A percentile compares a stretch with the other conserved stretches of the same genome.
Conservation (phyloP, 495 filamentous ascomycete species). For the Delitschia confertaspora region DNA sequence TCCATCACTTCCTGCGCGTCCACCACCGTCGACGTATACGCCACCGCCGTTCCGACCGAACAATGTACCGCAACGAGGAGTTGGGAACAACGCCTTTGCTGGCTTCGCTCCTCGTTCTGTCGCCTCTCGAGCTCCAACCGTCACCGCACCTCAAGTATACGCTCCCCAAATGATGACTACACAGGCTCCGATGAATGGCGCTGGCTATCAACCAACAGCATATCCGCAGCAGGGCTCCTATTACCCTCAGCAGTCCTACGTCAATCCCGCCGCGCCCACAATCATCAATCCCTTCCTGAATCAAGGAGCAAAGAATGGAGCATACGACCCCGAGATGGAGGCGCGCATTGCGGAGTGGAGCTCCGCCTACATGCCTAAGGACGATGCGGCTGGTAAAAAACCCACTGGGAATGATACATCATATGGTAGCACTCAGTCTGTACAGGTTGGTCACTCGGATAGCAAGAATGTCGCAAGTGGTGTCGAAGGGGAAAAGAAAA, state of each 20-base stretch:
- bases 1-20: conserved; percentile 74
- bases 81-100: conserved; percentile 39
- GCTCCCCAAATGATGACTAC: conserved; percentile 5
- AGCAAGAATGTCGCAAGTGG: conserved; percentile 25
- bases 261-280: conserved; percentile 40
- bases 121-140: conserved; percentile 41
- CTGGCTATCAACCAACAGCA: conserved; percentile 15
- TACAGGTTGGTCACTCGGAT: conserved; percentile 38
- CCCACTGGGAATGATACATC: too few species aligned
- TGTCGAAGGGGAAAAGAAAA: conserved; percentile 38
- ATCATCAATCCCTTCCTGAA: conserved; percentile 10
- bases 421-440: conserved; percentile 32
- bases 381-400: conserved; percentile 36
- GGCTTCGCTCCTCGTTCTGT: conserved; percentile 59
- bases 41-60: conserved; percentile 49
- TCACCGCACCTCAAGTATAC: conserved; percentile 40
- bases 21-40: conserved; percentile 56
- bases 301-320: conserved; percentile 36
- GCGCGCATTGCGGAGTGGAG: conserved; percentile 96
- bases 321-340: conserved; percentile 73
- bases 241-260: conserved; percentile 29
- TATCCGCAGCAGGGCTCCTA: conserved; percentile 27
- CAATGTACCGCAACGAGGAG: conserved; percentile 1
- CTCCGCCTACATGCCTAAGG: conserved; percentile 69
- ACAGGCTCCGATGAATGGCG: conserved; percentile 1